Evolutionary conservation across 1,284 basidiomycete species (phyloP), one percentile per base, ranked within the genome.

Genomic region (Cutaneotrichosporon sp.): DNA sequence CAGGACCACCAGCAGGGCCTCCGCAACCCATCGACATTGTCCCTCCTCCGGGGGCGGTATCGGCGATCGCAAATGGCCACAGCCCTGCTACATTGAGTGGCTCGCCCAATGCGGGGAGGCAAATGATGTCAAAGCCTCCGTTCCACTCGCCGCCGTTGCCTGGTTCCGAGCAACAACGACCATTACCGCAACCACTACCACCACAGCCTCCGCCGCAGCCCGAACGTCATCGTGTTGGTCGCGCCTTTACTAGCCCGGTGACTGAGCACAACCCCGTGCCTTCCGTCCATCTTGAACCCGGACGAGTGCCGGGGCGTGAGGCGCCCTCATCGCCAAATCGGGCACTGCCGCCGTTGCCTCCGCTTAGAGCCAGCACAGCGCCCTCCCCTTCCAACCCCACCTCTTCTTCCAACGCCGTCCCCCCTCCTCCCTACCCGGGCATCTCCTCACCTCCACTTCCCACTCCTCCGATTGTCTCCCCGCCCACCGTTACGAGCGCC

Each of bases 151-250:
- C 46, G 41, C 47, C 38, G 4, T 39, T 43, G 5, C 20, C 19
- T 4, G 24, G 29, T n/a, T n/a, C n/a, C n/a, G n/a, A n/a, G n/a
- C n/a, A n/a, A n/a, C 31, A 9, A 12, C 16, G 48, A 49, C 5
- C 27, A 29, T 6, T 17, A 34, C 2, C 33, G 35, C 45, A 45
- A 20, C 45, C 49, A 22, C 26, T 39, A 10, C 66, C 67, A 4
- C 71, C 69, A n/a, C 61, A 63, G 47, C 68, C 68, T 1, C 69
- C 71, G 25, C 71, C 71, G 20, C 68, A 71, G 45, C 71, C 71
- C 6, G 67, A 70, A 41, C 53, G 71, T 19, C 71, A 72, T 49
- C 53, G 66, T 4, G 7, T 31, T 31, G 29, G 8, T 5, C 49
- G 70, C 9, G 67, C 70, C 5, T 66, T 64, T 45, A 71, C 70